These are phyloP conservation scores for Magnusiomyces ingens DNA, from an alignment of 1,139 yeast genomes.

Conservation along the genomic window DNA sequence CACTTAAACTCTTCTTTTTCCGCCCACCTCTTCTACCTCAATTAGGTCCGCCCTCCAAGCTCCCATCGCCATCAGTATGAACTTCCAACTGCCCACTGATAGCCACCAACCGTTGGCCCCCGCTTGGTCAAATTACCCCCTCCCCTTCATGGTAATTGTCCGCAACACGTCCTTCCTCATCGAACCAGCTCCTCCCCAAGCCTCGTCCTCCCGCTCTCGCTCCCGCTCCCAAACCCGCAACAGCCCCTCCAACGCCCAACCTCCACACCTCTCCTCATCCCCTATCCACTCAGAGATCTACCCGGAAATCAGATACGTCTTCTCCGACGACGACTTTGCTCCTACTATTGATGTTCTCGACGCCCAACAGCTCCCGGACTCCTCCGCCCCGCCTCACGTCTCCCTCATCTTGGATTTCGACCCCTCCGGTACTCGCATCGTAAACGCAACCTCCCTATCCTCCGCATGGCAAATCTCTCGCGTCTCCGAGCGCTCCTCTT, in stretches of 20 bases:
- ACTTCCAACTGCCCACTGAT: background rate
- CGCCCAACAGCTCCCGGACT: no score
- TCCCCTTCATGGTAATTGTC: conserved; percentile 26
- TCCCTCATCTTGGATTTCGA: conserved; percentile 35
- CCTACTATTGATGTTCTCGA: conserved; percentile 33
- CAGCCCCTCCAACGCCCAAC: background rate
- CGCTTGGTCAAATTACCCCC: conserved; percentile 19
- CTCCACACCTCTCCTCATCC: background rate
- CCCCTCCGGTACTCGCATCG: conserved; percentile 27
- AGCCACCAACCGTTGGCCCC: conserved; percentile 7
- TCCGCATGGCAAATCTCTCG: conserved; percentile 35
- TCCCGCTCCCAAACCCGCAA: no score
- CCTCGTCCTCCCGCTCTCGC: no score
- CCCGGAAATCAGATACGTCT: conserved; percentile 36
- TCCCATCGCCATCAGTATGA: background rate
- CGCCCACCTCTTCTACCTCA: background rate
- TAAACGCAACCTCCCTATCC: conserved; percentile 30
- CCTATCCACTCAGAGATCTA: conserved; percentile 20
- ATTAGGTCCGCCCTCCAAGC: background rate
- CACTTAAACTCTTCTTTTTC: background rate
- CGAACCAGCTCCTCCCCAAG: no score
- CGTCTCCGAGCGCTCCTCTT: conserved; percentile 11
- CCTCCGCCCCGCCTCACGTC: conserved; percentile 14
- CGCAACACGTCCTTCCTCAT: conserved; percentile 17
- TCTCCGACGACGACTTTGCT: conserved; percentile 34